Conservation (phyloP, 2,329 filamentous ascomycete species). For the Cladosporium halotolerans region DNA sequence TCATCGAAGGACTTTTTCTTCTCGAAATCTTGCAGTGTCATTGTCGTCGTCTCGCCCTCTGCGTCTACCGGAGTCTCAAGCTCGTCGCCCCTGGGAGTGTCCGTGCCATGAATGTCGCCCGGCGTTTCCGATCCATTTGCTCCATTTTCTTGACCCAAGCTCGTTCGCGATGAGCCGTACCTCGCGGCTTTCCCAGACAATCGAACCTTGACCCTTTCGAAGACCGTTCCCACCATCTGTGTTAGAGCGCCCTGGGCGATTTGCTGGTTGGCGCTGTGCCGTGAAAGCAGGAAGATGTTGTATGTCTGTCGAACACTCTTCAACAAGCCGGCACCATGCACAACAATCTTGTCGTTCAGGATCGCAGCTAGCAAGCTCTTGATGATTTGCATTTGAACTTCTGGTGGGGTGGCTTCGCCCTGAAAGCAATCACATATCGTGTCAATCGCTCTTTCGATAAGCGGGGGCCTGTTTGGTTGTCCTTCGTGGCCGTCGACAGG, state of each 20-base stretch:
- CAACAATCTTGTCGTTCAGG: slow-evolving; percentile 96
- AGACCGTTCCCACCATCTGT: slow-evolving; percentile 98
- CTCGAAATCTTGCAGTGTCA: slow-evolving; percentile 64
- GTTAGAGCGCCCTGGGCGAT: slow-evolving; percentile 94
- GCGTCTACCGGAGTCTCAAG: slow-evolving; percentile 37
- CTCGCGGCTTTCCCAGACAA: slow-evolving; percentile 82
- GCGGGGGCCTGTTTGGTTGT: slow-evolving; percentile 47
- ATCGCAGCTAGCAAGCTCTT: slow-evolving; percentile 94
- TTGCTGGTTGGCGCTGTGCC: slow-evolving; percentile 90
- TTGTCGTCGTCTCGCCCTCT: slow-evolving; percentile 43
- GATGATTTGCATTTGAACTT: slow-evolving; percentile 95
- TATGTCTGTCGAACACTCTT: slow-evolving; percentile 98
- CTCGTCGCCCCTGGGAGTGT: slow-evolving; percentile 22
- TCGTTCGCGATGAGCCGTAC: slow-evolving; percentile 46
- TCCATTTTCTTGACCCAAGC: slow-evolving; percentile 28
- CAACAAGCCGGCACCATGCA: slow-evolving; percentile 88
- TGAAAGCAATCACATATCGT: slow-evolving; percentile 99
- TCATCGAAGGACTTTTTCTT: slow-evolving; percentile 61
- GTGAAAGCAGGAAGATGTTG: slow-evolving; percentile 95
- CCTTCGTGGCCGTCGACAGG: slow-evolving; percentile 39
- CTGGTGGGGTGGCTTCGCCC: slow-evolving; percentile 83
- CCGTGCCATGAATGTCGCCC: slow-evolving; percentile 19
- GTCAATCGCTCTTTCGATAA: slow-evolving; percentile 97
- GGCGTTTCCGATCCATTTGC: slow-evolving; percentile 24
- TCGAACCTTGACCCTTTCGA: slow-evolving; percentile 83